These are phyloP conservation scores for Ophiosphaerella korrae DNA, from an alignment of 2,329 filamentous ascomycete genomes.

Conservation along the genomic window DNA sequence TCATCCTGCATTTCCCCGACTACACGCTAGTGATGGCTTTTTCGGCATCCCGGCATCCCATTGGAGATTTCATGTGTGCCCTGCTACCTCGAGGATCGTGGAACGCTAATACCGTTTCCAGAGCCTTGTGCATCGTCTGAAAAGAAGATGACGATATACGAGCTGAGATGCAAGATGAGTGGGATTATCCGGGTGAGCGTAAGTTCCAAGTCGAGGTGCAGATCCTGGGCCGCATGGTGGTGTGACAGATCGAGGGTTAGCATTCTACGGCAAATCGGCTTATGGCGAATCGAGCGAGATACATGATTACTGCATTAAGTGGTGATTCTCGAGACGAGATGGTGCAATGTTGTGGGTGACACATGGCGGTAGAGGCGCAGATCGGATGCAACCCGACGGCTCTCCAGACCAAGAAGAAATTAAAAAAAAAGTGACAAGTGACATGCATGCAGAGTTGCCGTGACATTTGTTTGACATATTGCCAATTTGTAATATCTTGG, in stretches of 20 bases:
- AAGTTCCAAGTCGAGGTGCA: too few species aligned
- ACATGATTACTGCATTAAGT: too few species aligned
- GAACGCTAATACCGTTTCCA: not conserved
- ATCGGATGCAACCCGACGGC: not conserved
- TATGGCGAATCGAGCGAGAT: too few species aligned
- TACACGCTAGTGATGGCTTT: conserved; percentile 4
- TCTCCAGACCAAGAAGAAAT: not conserved
- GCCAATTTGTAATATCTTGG: too few species aligned
- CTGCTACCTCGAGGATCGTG: not conserved
- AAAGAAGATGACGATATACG: not conserved
- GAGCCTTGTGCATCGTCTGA: conserved; percentile 3
- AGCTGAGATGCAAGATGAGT: not conserved
- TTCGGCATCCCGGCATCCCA: not conserved
- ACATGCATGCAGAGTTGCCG: not conserved
- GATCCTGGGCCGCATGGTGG: not conserved
- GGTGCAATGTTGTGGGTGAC: not conserved
- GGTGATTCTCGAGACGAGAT: too few species aligned
- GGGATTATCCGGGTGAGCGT: too few species aligned
- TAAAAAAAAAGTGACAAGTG: not conserved
- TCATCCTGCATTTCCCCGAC: not conserved
- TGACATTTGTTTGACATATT: not conserved
- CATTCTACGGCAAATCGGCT: not conserved
- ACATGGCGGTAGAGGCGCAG: not conserved
- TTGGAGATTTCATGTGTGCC: not conserved
- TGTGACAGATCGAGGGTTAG: not conserved